Evolutionary conservation across 1,139 yeast species (phyloP), one percentile per base, ranked within the genome.

Genomic region (Nematodospora anomalae): DNA sequence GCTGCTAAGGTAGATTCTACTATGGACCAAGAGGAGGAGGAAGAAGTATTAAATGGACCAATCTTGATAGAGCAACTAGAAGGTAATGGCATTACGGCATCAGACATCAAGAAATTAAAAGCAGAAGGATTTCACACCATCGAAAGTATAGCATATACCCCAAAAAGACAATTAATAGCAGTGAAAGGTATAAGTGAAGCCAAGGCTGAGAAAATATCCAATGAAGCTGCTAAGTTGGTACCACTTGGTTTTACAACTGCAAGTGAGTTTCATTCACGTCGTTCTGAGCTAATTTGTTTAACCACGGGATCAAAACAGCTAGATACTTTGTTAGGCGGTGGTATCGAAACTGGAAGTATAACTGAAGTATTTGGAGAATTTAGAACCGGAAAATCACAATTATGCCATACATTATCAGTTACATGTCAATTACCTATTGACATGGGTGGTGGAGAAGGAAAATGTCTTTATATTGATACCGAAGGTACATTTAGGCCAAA

Each of bases 371-470:
- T 88, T 67, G 99, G 99, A 28, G 98, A 92, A 62, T 94, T 90
- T 60, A 80, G 98, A 64, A 92, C 98, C 1, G 99, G 99, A 33
- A 92, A 92, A 60, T 88, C 97, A 4, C 99, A 92, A 65, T 67
- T 92, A 36, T 94, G 98, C 61, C 98, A 94, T 58, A 94, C 98
- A 1, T 71, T 94, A 44, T 96, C 97, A 0, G 96, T 94, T 8
- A 90, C 97, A 2, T 92, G 97, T 58, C 99, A 92, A 61, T 68
- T 92, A 41, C 98, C 98, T 3, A 80, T 92, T 33, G 97, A 92
- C 57, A 85, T 87, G 87, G 97, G 97, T 30, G 99, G 99, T 40
- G 99, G 97, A 35, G 99, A 92, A 66, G 98, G 99, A 26, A 89
- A 94, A 60, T 92, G 97, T 61, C 71, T 94, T 41, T 94, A 87